phyloP scores from a whole-genome alignment of 148 eudicot species.

The Beta vulgaris region DNA sequence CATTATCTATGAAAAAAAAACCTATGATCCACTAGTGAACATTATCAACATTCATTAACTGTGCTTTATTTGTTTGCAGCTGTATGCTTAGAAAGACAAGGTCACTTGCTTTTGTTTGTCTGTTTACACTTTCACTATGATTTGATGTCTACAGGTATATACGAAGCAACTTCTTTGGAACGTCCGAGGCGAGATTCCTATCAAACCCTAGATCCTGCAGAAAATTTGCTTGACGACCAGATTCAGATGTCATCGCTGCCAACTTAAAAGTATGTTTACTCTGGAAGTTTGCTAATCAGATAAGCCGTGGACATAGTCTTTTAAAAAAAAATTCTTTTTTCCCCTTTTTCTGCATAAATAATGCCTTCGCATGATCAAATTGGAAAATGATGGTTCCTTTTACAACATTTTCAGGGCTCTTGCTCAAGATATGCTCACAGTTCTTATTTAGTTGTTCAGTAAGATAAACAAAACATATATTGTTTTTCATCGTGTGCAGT shows the following conservation, averaged over 20 bases:
- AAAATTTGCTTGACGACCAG: slow-evolving; percentile 66
- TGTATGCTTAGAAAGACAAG: background rate
- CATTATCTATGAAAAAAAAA: too few species aligned
- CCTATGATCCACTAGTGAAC: too few species aligned
- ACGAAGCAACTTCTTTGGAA: slow-evolving; percentile 90
- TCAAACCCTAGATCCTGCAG: slow-evolving; percentile 48
- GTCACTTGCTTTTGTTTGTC: background rate
- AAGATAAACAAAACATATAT: too few species aligned
- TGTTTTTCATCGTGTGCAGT: too few species aligned
- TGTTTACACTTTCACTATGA: background rate
- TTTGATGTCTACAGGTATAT: slow-evolving; percentile 59
- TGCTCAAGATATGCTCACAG: background rate
- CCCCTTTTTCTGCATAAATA: background rate
- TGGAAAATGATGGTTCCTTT: background rate
- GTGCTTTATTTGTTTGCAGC: background rate
- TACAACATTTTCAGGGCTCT: background rate
- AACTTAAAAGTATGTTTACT: slow-evolving; percentile 47
- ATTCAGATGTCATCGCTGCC: slow-evolving; percentile 75
- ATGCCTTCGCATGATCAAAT: background rate
- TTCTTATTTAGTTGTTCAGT: too few species aligned
- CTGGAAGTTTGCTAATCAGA: slow-evolving; percentile 9
- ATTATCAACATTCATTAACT: too few species aligned
- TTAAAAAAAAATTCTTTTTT: background rate
- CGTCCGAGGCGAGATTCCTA: slow-evolving; percentile 59
- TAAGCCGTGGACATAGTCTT: background rate